phyloP scores from a whole-genome alignment of 257 asterid genomes.

The Linderniella brevidens region DNA sequence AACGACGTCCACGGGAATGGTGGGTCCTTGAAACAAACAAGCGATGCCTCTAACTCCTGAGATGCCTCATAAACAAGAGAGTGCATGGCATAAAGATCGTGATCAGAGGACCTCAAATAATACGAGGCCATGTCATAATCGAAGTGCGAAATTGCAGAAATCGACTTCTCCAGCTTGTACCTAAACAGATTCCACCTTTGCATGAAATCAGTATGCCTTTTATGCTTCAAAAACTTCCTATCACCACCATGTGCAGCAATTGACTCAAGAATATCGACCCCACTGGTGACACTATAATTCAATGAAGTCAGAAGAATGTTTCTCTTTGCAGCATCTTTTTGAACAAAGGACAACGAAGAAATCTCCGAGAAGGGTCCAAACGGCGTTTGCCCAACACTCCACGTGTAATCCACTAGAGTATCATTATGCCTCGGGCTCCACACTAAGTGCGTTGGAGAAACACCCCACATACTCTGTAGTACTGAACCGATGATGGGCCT shows the following conservation, averaged over 20 bases:
- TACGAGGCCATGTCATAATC: conserved; percentile 74
- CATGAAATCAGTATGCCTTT: conserved; percentile 36
- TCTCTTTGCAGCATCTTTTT: conserved; percentile 89
- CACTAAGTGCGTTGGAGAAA: conserved; percentile 70
- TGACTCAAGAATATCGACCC: conserved; percentile 60
- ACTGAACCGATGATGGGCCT: conserved; percentile 86
- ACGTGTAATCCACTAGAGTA: conserved; percentile 69
- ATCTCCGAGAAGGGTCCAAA: conserved; percentile 91
- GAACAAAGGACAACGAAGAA: conserved; percentile 68
- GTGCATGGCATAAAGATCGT: conserved; percentile 68
- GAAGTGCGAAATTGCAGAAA: conserved; percentile 73
- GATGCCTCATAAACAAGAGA: conserved; percentile 61
- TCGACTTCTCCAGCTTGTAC: conserved; percentile 72
- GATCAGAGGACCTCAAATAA: conserved; percentile 67
- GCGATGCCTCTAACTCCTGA: conserved; percentile 74
- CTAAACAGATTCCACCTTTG: conserved; percentile 82
- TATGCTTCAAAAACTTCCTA: conserved; percentile 45
- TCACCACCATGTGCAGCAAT: conserved; percentile 75
- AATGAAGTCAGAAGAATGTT: conserved; percentile 57
- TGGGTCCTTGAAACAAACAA: conserved; percentile 78
- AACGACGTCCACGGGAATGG: conserved; percentile 78
- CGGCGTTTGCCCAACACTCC: conserved; percentile 92
- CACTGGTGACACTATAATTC: conserved; percentile 60
- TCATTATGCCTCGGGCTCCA: conserved; percentile 88
- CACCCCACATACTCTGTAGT: conserved; percentile 95